Conservation (phyloP, 2,329 filamentous ascomycete genomes). For the Pseudofabraea citricarpa region DNA sequence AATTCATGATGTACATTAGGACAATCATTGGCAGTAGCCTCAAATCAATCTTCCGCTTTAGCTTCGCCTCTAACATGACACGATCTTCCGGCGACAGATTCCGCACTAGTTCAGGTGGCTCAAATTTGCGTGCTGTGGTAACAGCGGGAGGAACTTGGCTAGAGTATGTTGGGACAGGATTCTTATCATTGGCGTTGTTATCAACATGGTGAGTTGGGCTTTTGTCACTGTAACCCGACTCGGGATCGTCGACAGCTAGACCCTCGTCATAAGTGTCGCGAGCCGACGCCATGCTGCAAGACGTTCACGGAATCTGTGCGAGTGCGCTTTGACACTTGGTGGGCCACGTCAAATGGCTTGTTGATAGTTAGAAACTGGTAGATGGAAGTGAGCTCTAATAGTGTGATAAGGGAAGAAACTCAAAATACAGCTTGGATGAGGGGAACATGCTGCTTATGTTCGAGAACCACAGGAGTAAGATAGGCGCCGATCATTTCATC, state of each 20-base stretch:
- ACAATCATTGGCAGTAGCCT: constrained; percentile 63
- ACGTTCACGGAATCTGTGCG: too few species aligned
- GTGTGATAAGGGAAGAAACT: too few species aligned
- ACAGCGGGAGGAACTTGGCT: neutral
- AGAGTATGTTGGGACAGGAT: neutral
- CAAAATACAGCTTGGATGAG: too few species aligned
- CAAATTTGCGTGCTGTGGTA: constrained; percentile 5
- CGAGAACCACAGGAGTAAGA: too few species aligned
- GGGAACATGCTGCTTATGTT: too few species aligned
- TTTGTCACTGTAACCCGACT: constrained; percentile 17
- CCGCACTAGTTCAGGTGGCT: constrained; percentile 29
- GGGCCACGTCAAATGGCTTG: too few species aligned
- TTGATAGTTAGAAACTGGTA: too few species aligned
- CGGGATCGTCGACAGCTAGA: constrained; percentile 8
- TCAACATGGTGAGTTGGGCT: constrained; percentile 13
- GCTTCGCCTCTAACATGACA: constrained; percentile 44
- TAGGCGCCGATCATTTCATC: too few species aligned
- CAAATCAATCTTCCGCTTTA: constrained; percentile 61
- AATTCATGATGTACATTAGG: constrained; percentile 68
- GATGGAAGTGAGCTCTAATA: too few species aligned
- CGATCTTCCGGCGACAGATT: constrained; percentile 47
- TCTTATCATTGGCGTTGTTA: constrained; percentile 5
- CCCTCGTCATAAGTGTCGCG: constrained; percentile 12
- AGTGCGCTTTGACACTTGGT: too few species aligned
- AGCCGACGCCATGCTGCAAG: constrained; percentile 10